Evolutionary conservation across 2,329 filamentous ascomycete genomes (phyloP).

Genomic region (Clarireedia hainanense): DNA sequence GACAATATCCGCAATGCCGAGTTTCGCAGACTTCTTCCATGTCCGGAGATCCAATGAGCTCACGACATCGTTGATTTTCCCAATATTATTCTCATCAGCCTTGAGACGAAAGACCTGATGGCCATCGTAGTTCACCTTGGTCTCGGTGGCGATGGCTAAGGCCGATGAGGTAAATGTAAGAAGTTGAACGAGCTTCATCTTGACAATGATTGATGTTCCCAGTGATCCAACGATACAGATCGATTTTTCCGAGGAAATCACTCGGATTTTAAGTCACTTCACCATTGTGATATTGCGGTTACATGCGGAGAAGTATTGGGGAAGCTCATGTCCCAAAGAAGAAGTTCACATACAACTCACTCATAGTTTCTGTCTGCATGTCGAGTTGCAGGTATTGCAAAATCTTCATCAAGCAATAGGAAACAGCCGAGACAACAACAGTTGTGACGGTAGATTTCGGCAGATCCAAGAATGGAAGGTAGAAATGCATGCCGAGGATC

Average conservation of each 20-base stretch:
- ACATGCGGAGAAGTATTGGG: neutral
- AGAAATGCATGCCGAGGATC: slow-evolving; percentile 1
- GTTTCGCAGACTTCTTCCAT: slow-evolving; percentile 29
- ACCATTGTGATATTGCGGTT: neutral
- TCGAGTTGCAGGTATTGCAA: neutral
- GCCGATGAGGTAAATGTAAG: neutral
- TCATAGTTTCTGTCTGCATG: neutral
- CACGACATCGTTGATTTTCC: slow-evolving; percentile 30
- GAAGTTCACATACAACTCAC: neutral
- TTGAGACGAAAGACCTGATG: slow-evolving; percentile 34
- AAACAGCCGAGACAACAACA: neutral
- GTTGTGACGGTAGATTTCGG: neutral
- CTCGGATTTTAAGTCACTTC: neutral
- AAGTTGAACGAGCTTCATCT: slow-evolving; percentile 2
- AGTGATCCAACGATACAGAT: neutral
- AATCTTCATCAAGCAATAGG: neutral
- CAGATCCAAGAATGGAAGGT: slow-evolving; percentile 5
- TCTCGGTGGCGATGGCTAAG: neutral
- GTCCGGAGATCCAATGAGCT: slow-evolving; percentile 30
- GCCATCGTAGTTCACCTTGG: slow-evolving; percentile 33
- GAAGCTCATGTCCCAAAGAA: neutral
- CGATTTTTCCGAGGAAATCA: neutral
- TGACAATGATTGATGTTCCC: neutral
- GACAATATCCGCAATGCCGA: slow-evolving; percentile 34
- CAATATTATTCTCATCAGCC: slow-evolving; percentile 28